These are phyloP conservation scores for Graphium sp. DNA, from an alignment of 2,329 filamentous ascomycete species.

Conservation along the genomic window DNA sequence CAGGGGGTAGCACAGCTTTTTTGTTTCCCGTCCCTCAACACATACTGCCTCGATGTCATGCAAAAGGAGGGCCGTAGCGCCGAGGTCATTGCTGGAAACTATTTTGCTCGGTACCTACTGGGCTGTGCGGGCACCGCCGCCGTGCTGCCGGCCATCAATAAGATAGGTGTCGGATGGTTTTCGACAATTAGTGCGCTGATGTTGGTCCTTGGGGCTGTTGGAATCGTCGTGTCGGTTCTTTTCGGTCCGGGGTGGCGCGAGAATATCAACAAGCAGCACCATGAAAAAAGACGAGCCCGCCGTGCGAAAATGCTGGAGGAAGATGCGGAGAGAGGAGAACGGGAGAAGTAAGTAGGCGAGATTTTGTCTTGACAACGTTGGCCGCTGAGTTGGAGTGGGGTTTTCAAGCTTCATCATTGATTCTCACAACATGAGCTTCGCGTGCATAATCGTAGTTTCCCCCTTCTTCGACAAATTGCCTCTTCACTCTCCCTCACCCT, in stretches of 20 bases:
- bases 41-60: conserved; percentile 69
- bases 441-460: too few species aligned
- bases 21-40: conserved; percentile 60
- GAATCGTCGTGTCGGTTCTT: conserved; percentile 17
- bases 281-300: too few species aligned
- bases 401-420: too few species aligned
- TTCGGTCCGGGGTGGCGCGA: conserved; percentile 22
- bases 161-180: conserved; percentile 69
- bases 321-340: too few species aligned
- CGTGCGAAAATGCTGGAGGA: too few species aligned
- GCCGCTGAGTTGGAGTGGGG: too few species aligned
- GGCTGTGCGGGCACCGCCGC: conserved; percentile 54
- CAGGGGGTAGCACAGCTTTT: conserved; percentile 62
- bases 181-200: conserved; percentile 40
- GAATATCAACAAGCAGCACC: conserved; percentile 13
- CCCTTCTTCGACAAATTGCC: too few species aligned
- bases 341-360: too few species aligned
- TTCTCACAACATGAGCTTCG: too few species aligned
- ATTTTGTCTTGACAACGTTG: too few species aligned
- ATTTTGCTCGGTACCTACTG: conserved; percentile 61
- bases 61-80: conserved; percentile 37
- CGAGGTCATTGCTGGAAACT: conserved; percentile 69
- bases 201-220: conserved; percentile 17
- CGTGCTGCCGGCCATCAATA: conserved; percentile 57
- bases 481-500: too few species aligned